Evolutionary conservation across 306 rosid genomes (phyloP), one percentile per base, ranked within the genome.

Genomic region (Trifolium fragiferum): DNA sequence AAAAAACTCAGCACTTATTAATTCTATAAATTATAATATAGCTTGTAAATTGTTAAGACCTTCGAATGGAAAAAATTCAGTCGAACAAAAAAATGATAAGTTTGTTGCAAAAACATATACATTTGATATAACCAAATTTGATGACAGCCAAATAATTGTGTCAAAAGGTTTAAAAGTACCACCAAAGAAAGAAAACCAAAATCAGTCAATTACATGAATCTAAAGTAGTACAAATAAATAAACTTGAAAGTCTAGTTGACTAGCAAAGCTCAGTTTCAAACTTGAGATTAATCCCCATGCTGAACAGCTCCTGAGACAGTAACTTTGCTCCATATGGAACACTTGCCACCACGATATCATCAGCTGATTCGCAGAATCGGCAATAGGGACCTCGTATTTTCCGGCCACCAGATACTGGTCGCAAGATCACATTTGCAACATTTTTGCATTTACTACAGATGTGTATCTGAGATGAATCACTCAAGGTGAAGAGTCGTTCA

Each of bases 271-370:
- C 73, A 33, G 98, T 87, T 73, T 95, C 96, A 71, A 89, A 95
- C 80, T 95, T 90, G 13, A 95, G 87, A 72, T 54, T 86, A 12
- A 95, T 95, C n/a, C 98, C 99, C 99, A 92, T 92, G 90, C 96
- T 89, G 75, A 95, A 95, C 6, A 95, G 98, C 88, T 95, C 99
- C 82, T 92, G 99, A 82, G 84, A 80, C 86, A 95, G 25, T n/a
- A 92, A 64, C 72, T 95, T 95, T 11, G 98, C 98, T 49, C 99
- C 99, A 70, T 92, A 92, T 0, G 99, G 99, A 25, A 95, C 96
- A 72, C 75, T 80, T 32, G 87, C 98, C 80, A 78, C 82, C 5
- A 90, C 89, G 3, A 95, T 90, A 68, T 92, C 92, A 20, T 95
- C 99, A 0, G 74, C 89, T 2, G 99, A 87, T 33, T 86, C 82